These are phyloP conservation scores for Mucor piriformis DNA, from an alignment of 371 early-diverging fungal genomes.

Conservation along the genomic window DNA sequence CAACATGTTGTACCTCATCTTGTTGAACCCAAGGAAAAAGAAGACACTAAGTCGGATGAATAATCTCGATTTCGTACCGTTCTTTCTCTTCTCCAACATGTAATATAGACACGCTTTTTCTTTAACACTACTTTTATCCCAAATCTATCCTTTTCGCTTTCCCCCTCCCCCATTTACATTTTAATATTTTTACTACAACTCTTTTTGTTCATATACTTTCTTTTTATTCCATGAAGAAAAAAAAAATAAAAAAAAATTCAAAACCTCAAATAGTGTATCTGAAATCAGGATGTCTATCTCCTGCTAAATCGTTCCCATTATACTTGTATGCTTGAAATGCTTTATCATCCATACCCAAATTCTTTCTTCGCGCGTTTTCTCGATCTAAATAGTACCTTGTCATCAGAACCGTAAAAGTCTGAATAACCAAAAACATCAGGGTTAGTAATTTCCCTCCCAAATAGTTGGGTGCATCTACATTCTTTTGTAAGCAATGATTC, in stretches of 20 bases:
- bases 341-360: slow-evolving; percentile 26
- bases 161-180: slow-evolving; percentile 3
- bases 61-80: not conserved
- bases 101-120: slow-evolving; percentile 5
- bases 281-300: slow-evolving; percentile 51
- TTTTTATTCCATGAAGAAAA: not conserved
- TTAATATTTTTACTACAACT: slow-evolving; percentile 2
- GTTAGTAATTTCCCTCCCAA: slow-evolving; percentile 23
- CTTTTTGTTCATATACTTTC: slow-evolving; percentile 5
- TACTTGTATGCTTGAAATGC: slow-evolving; percentile 33
- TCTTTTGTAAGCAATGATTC: not conserved
- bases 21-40: slow-evolving; percentile 4
- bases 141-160: not conserved
- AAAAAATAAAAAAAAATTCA: not conserved
- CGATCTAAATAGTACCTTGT: slow-evolving; percentile 26
- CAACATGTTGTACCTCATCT: not conserved
- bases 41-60: slow-evolving; percentile 7
- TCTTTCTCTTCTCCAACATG: not conserved
- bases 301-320: slow-evolving; percentile 44
- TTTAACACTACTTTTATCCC: not conserved
- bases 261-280: slow-evolving; percentile 21
- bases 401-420: slow-evolving; percentile 27
- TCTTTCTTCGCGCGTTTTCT: slow-evolving; percentile 34
- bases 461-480: not conserved
- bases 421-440: slow-evolving; percentile 26